Evolutionary conservation across 345 rosid species (phyloP).

Genomic region (Arabidopsis suecica): DNA sequence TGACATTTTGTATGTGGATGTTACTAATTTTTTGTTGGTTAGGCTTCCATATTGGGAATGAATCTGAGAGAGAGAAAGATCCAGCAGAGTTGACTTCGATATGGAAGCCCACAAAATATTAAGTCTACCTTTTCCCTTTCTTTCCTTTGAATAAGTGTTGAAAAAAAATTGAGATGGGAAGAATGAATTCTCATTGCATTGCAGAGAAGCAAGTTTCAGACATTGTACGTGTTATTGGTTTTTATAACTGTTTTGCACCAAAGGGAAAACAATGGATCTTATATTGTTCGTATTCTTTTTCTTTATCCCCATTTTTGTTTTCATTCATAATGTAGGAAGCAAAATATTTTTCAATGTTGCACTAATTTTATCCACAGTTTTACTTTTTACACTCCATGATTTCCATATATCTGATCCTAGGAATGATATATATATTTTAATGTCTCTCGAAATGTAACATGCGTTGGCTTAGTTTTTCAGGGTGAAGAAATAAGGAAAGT

Average conservation of each 20-base stretch:
- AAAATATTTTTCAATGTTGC: background rate
- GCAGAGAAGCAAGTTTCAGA: constrained; percentile 18
- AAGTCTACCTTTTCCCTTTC: constrained; percentile 20
- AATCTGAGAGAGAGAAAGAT: constrained; percentile 6
- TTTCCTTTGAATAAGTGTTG: constrained; percentile 28
- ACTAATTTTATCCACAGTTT: background rate
- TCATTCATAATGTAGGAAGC: background rate
- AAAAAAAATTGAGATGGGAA: constrained; percentile 8
- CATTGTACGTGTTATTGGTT: background rate
- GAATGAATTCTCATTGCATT: background rate
- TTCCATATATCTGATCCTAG: background rate
- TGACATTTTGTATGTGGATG: background rate
- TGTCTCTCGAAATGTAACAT: background rate
- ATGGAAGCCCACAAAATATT: background rate
- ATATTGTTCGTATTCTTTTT: background rate
- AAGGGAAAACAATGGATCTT: background rate
- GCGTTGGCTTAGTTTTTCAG: background rate
- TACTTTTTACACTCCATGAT: background rate
- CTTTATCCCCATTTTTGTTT: background rate
- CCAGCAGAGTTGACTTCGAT: background rate
- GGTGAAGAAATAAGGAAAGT: background rate
- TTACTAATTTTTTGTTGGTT: background rate
- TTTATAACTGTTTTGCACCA: background rate
- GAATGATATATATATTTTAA: background rate
- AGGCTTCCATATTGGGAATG: constrained; percentile 40